phyloP scores from a whole-genome alignment of 2,329 filamentous ascomycete species.

The Fusarium zealandicum region DNA sequence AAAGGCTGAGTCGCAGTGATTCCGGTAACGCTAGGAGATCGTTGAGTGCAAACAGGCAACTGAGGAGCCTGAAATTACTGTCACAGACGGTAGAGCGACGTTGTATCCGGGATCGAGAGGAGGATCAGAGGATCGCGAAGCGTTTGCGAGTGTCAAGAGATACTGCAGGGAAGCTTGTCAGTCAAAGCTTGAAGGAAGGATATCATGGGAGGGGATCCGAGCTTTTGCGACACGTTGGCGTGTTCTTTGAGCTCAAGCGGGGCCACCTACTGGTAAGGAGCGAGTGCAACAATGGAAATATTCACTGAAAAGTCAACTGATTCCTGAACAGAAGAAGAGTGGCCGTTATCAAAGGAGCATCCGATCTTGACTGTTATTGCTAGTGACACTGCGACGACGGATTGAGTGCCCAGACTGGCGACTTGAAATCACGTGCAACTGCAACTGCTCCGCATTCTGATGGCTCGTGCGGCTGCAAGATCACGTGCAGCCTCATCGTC shows the following conservation, averaged over 20 bases:
- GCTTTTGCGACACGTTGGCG: conserved; percentile 41
- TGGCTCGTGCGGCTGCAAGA: conserved; percentile 31
- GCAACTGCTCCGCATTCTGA: conserved; percentile 37
- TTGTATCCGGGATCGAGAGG: conserved; percentile 13
- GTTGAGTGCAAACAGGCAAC: conserved; percentile 7
- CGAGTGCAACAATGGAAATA: conserved; percentile 44
- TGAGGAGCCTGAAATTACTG: conserved; percentile 22
- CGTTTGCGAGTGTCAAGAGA: conserved; percentile 34
- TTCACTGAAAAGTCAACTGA: conserved; percentile 50
- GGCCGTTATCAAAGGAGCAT: conserved; percentile 45
- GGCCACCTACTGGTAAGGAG: conserved; percentile 46
- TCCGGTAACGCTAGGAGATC: conserved; percentile 15
- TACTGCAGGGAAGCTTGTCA: conserved; percentile 39
- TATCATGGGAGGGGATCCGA: conserved; percentile 41
- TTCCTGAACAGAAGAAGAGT: conserved; percentile 51
- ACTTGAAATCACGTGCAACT: conserved; percentile 38
- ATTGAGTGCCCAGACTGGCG: conserved; percentile 30
- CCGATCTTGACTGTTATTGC: conserved; percentile 32
- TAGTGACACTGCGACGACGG: conserved; percentile 36
- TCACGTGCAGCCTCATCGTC: conserved; percentile 37
- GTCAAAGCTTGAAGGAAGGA: conserved; percentile 40
- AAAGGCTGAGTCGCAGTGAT: conserved; percentile 28
- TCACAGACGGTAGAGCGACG: conserved; percentile 11
- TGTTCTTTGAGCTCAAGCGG: conserved; percentile 26
- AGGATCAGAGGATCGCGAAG: conserved; percentile 18